These are phyloP conservation scores for Penicillium olsonii DNA, from an alignment of 2,329 filamentous ascomycete genomes.

Conservation along the genomic window DNA sequence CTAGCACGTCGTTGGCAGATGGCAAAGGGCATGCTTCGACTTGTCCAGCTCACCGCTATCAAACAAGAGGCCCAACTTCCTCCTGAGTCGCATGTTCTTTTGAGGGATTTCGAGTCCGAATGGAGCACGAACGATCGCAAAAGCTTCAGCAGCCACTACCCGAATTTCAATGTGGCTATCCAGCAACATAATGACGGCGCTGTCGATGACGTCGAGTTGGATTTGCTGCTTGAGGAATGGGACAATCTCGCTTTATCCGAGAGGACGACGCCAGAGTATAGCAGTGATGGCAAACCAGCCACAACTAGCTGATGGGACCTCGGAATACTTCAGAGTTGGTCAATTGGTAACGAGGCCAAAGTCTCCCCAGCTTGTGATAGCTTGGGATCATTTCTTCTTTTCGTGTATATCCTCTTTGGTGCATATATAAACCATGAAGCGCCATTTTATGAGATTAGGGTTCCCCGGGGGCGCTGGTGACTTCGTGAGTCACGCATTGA, in stretches of 20 bases:
- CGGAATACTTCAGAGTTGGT: neutral
- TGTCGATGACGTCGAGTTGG: constrained; percentile 16
- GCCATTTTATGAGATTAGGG: no score
- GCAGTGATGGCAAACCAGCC: neutral
- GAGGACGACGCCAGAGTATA: neutral
- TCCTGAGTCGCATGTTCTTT: constrained; percentile 13
- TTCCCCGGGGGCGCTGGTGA: no score
- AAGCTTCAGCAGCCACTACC: constrained; percentile 22
- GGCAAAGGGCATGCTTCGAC: constrained; percentile 23
- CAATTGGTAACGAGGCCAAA: no score
- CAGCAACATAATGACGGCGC: neutral
- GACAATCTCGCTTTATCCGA: constrained; percentile 6
- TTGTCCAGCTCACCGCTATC: constrained; percentile 22
- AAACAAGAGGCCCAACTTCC: constrained; percentile 16
- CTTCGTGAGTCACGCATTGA: no score
- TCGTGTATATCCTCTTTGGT: no score
- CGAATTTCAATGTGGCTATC: constrained; percentile 18
- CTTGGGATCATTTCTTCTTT: no score
- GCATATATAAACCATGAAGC: no score
- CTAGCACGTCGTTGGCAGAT: constrained; percentile 20
- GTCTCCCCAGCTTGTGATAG: no score
- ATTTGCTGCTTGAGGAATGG: constrained; percentile 20
- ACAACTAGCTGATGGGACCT: neutral
- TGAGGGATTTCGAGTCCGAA: constrained; percentile 19
- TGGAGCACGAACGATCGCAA: constrained; percentile 19